Base-by-base conservation (phyloP, 306 rosid genomes). In the Sphenostylis stenocarpa region DNA sequence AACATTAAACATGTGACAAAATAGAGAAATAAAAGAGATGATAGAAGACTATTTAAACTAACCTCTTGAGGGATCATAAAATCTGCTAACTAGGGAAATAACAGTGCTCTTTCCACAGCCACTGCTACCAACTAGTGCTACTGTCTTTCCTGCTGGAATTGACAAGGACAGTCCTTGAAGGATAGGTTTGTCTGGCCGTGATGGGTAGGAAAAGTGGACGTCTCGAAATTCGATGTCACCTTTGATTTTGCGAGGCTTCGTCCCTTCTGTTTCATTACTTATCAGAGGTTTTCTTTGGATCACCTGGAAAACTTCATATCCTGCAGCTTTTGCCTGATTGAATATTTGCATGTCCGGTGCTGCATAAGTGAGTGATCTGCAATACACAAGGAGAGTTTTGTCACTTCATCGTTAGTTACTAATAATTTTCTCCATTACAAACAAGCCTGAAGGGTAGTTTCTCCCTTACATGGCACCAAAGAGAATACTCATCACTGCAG, bases 81-180 rank as follows among this genome's bases (percentile, higher is more conserved):
- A 93, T 86, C 97, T 88, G 47, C 86, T 65, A 31, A 90, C 88
- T 1, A 93, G 78, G 39, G 98, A 91, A 80, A 91, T 89, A 41
- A 88, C 84, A n/a, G 98, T 93, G 79, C 97, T 93, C 83, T 93
- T 93, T 82, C 98, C 98, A 55, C 98, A 93, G n/a, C 98, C 98
- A 33, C 98, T 93, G 75, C 91, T 80, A 41, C 98, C 98, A 17
- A 93, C 98, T 43, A 93, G 81, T 73, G 98, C 97, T 20, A 87
- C 71, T 15, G 96, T 87, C 80, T 87, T 86, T 80, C 96, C 97
- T 38, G 93, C 89, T 43, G 97, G 87, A 73, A 93, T 93, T 28
- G 93, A 84, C 83, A 93, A 52, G 6, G 93, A 85, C 60, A 93
- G 86, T 47, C 88, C 96, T 66, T 78, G 84, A 75, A 93, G 96